These are phyloP conservation scores for Actinomucor elegans DNA, from an alignment of 371 early-diverging fungal species.

Conservation along the genomic window DNA sequence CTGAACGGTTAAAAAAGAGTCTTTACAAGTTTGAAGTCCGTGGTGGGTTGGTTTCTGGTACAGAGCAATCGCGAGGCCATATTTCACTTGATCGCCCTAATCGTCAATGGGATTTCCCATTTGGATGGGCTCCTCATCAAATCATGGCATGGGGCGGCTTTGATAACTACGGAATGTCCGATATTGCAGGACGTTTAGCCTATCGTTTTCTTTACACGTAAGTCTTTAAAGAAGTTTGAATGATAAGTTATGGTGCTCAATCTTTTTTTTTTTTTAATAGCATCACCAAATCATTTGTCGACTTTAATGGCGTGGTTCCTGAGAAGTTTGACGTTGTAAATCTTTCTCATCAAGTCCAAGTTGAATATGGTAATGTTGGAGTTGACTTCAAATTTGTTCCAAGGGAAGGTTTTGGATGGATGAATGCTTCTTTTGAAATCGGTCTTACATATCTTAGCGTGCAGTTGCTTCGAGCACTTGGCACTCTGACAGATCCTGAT, in stretches of 20 bases:
- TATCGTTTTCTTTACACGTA: constrained; percentile 92
- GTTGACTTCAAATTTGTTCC: constrained; percentile 89
- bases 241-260: neutral
- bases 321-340: constrained; percentile 93
- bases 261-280: too few relatives aligned
- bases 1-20: constrained; percentile 46
- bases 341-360: constrained; percentile 87
- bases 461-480: constrained; percentile 72
- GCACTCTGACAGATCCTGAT: constrained; percentile 77
- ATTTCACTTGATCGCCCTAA: constrained; percentile 82
- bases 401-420: constrained; percentile 96
- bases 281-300: constrained; percentile 88
- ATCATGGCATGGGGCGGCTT: constrained; percentile 92
- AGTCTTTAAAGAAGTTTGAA: constrained; percentile 27
- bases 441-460: constrained; percentile 73
- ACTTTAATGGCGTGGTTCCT: constrained; percentile 94
- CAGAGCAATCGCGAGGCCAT: constrained; percentile 77
- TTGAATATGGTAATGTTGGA: constrained; percentile 94
- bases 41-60: constrained; percentile 86
- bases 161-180: constrained; percentile 72
- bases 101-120: constrained; percentile 95
- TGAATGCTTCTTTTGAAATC: constrained; percentile 90
- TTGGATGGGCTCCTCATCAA: constrained; percentile 98
- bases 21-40: constrained; percentile 75
- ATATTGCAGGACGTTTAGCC: constrained; percentile 74